Evolutionary conservation across 768 basidiomycete genomes (phyloP).

Genomic region (Psilocybe cubensis): DNA sequence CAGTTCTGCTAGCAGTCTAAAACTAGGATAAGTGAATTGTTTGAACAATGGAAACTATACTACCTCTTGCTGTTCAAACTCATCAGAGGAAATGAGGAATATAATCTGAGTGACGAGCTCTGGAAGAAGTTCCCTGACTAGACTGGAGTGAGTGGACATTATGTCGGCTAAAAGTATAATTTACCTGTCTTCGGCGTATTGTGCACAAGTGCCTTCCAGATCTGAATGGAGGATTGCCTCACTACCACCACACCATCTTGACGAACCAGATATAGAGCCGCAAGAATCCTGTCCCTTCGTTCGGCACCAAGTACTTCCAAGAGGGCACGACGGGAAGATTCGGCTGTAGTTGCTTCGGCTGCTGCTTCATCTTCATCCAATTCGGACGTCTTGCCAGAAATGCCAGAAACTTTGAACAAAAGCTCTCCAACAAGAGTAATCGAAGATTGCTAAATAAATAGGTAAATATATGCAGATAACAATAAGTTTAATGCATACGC

Average conservation of each 20-base stretch:
- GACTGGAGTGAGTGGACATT: conserved; percentile 8
- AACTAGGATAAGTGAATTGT: conserved; percentile 9
- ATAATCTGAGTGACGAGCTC: conserved; percentile 83
- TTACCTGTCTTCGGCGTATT: conserved; percentile 91
- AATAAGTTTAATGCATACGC: conserved; percentile 54
- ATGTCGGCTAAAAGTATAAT: neutral
- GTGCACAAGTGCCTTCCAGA: conserved; percentile 97
- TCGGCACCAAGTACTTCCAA: conserved; percentile 88
- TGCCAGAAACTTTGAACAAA: conserved; percentile 95
- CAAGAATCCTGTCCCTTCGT: conserved; percentile 87
- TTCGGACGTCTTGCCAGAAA: conserved; percentile 85
- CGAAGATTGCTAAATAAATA: conserved; percentile 75
- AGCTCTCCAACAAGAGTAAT: conserved; percentile 95
- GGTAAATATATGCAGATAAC: conserved; percentile 10
- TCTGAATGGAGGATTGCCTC: conserved; percentile 89
- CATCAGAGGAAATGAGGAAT: conserved; percentile 74
- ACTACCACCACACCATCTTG: conserved; percentile 92
- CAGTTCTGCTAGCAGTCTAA: conserved; percentile 89
- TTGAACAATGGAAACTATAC: conserved; percentile 3
- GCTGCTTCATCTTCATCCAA: conserved; percentile 72
- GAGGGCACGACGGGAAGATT: conserved; percentile 84
- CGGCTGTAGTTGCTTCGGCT: conserved; percentile 67
- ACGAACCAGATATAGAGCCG: conserved; percentile 89
- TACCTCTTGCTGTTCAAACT: conserved; percentile 91
- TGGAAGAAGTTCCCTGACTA: conserved; percentile 89